Evolutionary conservation across 345 rosid species (phyloP).

Genomic region (Acer campestre): DNA sequence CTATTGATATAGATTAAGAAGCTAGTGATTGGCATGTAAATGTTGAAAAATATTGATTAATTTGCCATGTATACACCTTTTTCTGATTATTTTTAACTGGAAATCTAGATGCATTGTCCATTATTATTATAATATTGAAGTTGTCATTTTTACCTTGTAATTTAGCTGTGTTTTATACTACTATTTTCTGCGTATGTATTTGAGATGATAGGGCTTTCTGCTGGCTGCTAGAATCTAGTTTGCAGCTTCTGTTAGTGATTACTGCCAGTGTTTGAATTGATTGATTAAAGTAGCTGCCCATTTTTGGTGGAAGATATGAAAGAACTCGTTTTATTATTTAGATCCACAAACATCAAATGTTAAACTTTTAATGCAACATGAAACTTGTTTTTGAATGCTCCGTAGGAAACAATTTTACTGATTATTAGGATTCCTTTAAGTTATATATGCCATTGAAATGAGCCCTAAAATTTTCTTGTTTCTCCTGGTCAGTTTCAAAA

Average conservation of each 20-base stretch:
- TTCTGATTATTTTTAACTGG: background rate
- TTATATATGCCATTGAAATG: too few relatives aligned
- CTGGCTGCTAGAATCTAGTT: background rate
- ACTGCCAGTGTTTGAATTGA: background rate
- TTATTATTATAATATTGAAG: background rate
- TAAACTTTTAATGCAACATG: background rate
- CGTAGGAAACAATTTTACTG: too few relatives aligned
- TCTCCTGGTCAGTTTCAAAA: too few relatives aligned
- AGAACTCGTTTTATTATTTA: background rate
- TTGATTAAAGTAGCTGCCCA: background rate
- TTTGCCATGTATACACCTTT: background rate
- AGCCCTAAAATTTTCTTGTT: too few relatives aligned
- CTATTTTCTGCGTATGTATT: background rate
- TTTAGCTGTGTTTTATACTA: background rate
- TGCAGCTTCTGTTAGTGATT: background rate
- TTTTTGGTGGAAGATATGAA: background rate
- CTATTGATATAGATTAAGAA: constrained; percentile 9
- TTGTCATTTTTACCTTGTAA: background rate
- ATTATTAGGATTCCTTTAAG: too few relatives aligned
- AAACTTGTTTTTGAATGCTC: too few relatives aligned
- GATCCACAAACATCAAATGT: background rate
- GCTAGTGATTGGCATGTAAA: constrained; percentile 1
- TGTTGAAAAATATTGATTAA: background rate
- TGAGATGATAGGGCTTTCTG: background rate
- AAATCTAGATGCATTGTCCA: background rate